phyloP scores from a whole-genome alignment of 805 yeast species.

The Candida gorgasii region DNA sequence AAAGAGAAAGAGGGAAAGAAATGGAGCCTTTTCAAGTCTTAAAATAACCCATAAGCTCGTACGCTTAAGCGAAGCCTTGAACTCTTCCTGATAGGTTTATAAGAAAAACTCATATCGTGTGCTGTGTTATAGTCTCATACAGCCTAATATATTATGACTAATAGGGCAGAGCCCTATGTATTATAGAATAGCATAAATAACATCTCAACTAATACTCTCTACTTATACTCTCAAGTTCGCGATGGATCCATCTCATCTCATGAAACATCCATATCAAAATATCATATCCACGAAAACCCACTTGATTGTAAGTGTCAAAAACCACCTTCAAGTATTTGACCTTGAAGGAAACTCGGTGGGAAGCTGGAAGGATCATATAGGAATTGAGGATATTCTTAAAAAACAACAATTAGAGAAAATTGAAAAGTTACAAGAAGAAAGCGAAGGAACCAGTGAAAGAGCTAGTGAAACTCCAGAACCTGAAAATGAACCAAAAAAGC shows the following conservation, averaged over 20 bases:
- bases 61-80: too few species aligned
- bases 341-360: slow-evolving; percentile 48
- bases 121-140: too few species aligned
- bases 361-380: slow-evolving; percentile 62
- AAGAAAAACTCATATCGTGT: too few species aligned
- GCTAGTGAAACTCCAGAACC: slow-evolving; percentile 24
- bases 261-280: slow-evolving; percentile 76
- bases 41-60: too few species aligned
- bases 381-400: slow-evolving; percentile 45
- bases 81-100: too few species aligned
- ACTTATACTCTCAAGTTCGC: background rate
- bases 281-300: slow-evolving; percentile 47
- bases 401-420: slow-evolving; percentile 48
- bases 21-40: slow-evolving; percentile 13
- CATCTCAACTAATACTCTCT: too few species aligned
- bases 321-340: slow-evolving; percentile 55
- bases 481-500: slow-evolving; percentile 1
- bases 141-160: too few species aligned
- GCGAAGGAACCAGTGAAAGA: slow-evolving; percentile 24
- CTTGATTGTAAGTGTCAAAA: slow-evolving; percentile 59
- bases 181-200: too few species aligned
- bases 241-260: slow-evolving; percentile 18
- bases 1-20: slow-evolving; percentile 9
- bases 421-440: slow-evolving; percentile 24
- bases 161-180: too few species aligned